Base-by-base conservation (phyloP, 331 rosid species). In the Cydonia oblonga region DNA sequence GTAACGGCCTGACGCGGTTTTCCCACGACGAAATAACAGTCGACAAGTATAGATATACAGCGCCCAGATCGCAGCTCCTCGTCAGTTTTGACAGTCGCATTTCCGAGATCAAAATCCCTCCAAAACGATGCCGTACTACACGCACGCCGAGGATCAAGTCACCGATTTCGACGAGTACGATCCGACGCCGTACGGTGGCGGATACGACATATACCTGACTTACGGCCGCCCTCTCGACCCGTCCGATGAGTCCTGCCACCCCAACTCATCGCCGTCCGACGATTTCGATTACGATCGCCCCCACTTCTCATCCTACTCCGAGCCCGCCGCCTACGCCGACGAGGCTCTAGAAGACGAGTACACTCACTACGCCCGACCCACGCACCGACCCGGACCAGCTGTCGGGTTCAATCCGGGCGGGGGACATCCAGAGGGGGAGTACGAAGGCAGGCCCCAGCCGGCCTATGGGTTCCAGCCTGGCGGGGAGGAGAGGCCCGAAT, bases 161-260 rank as follows among this genome's bases (percentile, higher is more conserved):
- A 80, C 85, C 67, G 96, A 84, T 28, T 95, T 69, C 87, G 93
- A 84, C 69, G 97, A 95, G 80, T 95, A 65, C 84, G 99, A 95
- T 72, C 88, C 97, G 1, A 91, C 99, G 0, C 99, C 99, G 0
- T 95, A 88, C 72, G 85, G 88, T 10, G 99, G 99, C 3, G 99
- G 99, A 3, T 91, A 78, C 82, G 89, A 95, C 80, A 63, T 89
- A 5, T 10, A 8, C 15, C 85, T 89, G 58, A 88, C 92, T 3
- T 95, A 84, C 73, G 99, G 99, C 44, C 96, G 97, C 5, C 90
- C 96, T 4, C 30, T 95, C 24, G 73, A 83, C 2, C 96, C 91
- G 0, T 87, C 81, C 22, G 96, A 87, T 0, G 97, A 95, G 73
- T 87, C 86, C 64, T 95, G 99, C 76, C 76, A 89, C 80, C 62